These are phyloP conservation scores for Saccharomyces jurei DNA, from an alignment of 805 yeast species.

Conservation along the genomic window DNA sequence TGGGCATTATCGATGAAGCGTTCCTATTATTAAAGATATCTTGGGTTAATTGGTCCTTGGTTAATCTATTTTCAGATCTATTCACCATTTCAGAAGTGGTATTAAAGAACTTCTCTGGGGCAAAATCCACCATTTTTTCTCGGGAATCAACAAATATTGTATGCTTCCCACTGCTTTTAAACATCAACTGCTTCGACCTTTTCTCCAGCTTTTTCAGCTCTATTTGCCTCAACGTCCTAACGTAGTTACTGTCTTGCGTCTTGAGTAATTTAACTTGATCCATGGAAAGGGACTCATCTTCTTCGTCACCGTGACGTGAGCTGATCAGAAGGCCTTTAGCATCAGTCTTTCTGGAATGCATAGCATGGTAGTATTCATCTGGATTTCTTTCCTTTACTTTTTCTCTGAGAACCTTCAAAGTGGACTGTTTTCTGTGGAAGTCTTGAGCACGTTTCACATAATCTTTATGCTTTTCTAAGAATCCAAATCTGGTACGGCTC, in stretches of 20 bases:
- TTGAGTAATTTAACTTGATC: constrained; percentile 79
- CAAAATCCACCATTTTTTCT: constrained; percentile 47
- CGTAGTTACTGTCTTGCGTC: constrained; percentile 84
- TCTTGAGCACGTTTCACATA: constrained; percentile 65
- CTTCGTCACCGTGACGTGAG: constrained; percentile 48
- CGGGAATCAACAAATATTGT: constrained; percentile 74
- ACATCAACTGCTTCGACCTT: constrained; percentile 36
- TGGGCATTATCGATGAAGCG: constrained; percentile 26
- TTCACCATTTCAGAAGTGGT: constrained; percentile 59
- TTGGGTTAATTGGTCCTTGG: constrained; percentile 46
- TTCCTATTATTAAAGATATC: constrained; percentile 7
- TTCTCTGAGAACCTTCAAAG: constrained; percentile 58
- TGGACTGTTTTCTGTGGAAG: constrained; percentile 49
- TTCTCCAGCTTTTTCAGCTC: constrained; percentile 61
- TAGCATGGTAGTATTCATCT: constrained; percentile 94
- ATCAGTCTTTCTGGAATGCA: constrained; percentile 67
- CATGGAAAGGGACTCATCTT: constrained; percentile 40
- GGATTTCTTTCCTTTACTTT: constrained; percentile 76
- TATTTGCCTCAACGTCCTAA: constrained; percentile 64
- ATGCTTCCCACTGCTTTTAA: constrained; percentile 62
- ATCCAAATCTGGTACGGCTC: constrained; percentile 67
- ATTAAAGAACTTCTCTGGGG: constrained; percentile 57
- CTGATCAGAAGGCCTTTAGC: constrained; percentile 56
- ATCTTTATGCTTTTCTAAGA: constrained; percentile 88
- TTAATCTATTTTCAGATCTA: constrained; percentile 65